These are phyloP conservation scores for Elsinoe fawcettii DNA, from an alignment of 2,329 filamentous ascomycete species.

Conservation along the genomic window DNA sequence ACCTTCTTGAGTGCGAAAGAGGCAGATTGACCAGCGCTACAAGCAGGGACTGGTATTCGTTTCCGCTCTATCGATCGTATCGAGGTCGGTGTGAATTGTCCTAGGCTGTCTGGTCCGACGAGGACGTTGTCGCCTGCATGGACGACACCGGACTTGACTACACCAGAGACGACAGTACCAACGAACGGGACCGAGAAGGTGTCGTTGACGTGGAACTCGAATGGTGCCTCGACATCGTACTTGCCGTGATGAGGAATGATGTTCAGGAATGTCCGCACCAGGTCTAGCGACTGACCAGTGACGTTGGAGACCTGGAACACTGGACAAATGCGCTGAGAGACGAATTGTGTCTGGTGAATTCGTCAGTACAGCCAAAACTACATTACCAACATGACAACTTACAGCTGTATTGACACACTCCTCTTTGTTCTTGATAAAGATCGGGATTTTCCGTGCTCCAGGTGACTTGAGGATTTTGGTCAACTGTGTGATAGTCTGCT, in stretches of 20 bases:
- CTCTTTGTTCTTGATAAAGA: conserved; percentile 86
- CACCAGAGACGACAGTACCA: conserved; percentile 89
- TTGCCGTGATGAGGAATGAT: conserved; percentile 91
- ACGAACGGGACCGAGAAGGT: conserved; percentile 97
- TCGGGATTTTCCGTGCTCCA: conserved; percentile 87
- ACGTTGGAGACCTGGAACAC: conserved; percentile 98
- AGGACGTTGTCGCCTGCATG: conserved; percentile 86
- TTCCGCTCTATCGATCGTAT: conserved; percentile 93
- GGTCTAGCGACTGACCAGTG: conserved; percentile 80
- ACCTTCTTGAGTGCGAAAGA: conserved; percentile 86
- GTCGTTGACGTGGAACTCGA: conserved; percentile 94
- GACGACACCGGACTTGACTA: conserved; percentile 74
- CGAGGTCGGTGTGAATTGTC: conserved; percentile 78
- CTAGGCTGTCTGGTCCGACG: conserved; percentile 82
- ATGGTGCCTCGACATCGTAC: conserved; percentile 78
- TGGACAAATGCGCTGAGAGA: conserved; percentile 89
- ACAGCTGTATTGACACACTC: conserved; percentile 85
- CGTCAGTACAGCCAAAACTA: neutral
- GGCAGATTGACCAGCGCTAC: conserved; percentile 84
- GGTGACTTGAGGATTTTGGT: conserved; percentile 90
- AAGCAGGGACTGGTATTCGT: conserved; percentile 77
- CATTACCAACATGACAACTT: conserved; percentile 13
- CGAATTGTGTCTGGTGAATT: conserved; percentile 64
- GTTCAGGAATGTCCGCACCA: conserved; percentile 88
- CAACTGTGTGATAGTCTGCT: conserved; percentile 87